Conservation (phyloP, 306 rosid genomes). For the Psophocarpus tetragonolobus region DNA sequence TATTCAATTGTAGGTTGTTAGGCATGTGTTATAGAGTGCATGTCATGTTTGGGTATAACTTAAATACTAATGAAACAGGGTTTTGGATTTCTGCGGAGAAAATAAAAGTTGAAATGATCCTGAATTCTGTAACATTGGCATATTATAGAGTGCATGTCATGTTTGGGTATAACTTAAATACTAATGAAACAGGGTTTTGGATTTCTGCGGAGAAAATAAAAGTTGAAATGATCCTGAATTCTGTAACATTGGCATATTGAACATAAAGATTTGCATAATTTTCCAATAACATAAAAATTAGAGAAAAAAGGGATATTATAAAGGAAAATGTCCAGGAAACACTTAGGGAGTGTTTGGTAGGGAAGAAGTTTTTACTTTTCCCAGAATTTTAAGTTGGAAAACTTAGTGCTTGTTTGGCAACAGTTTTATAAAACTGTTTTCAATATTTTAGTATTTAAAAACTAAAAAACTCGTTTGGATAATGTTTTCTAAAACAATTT, state of each 20-base stretch:
- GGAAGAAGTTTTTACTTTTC: too few relatives aligned
- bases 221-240: neutral
- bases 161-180: constrained; percentile 24
- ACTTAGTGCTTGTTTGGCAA: too few relatives aligned
- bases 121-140: too few relatives aligned
- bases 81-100: neutral
- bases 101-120: neutral
- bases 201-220: neutral
- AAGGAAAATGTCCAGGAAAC: neutral
- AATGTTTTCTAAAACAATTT: too few relatives aligned
- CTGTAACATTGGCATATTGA: neutral
- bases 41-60: constrained; percentile 21
- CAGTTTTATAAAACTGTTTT: too few relatives aligned
- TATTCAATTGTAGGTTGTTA: constrained; percentile 1
- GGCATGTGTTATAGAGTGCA: neutral
- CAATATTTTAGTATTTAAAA: too few relatives aligned
- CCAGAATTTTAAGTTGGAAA: too few relatives aligned
- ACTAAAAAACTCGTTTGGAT: too few relatives aligned
- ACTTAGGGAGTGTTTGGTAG: too few relatives aligned
- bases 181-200: neutral
- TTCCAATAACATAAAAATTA: neutral
- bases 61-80: constrained; percentile 15
- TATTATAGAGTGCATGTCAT: neutral
- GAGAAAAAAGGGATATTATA: neutral
- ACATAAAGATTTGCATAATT: neutral